These are phyloP conservation scores for Austroboletus niveus DNA, from an alignment of 1,284 basidiomycete species.

Conservation along the genomic window DNA sequence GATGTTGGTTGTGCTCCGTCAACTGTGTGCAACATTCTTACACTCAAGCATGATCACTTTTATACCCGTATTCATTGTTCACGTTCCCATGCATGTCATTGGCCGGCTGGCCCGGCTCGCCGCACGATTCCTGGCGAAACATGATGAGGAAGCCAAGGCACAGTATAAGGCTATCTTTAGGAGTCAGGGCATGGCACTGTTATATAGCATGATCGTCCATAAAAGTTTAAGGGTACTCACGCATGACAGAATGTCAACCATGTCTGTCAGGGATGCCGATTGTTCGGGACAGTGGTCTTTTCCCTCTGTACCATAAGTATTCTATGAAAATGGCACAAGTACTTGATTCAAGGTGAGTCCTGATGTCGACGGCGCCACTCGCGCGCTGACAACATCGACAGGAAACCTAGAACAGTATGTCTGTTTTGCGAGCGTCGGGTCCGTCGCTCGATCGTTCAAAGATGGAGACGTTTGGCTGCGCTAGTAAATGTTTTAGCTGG, in stretches of 20 bases:
- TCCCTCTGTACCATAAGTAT: background rate
- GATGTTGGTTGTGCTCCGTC: slow-evolving; percentile 2
- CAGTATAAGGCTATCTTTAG: slow-evolving; percentile 44
- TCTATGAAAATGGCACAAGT: slow-evolving; percentile 46
- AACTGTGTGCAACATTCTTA: slow-evolving; percentile 6
- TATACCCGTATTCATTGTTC: slow-evolving; percentile 14
- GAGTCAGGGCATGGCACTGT: slow-evolving; percentile 38
- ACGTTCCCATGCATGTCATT: slow-evolving; percentile 34
- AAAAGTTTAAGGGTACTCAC: background rate
- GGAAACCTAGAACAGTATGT: slow-evolving; percentile 4
- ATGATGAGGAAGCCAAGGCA: slow-evolving; percentile 40
- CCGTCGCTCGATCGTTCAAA: background rate
- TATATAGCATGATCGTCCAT: slow-evolving; percentile 17
- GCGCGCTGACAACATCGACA: background rate
- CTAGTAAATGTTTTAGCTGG: slow-evolving; percentile 37
- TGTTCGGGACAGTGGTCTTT: background rate
- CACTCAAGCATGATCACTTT: slow-evolving; percentile 12
- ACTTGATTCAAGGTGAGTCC: slow-evolving; percentile 40
- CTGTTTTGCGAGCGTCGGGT: background rate
- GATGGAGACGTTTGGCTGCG: slow-evolving; percentile 37
- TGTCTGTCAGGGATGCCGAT: no score
- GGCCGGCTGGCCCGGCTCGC: slow-evolving; percentile 27
- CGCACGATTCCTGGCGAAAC: slow-evolving; percentile 30
- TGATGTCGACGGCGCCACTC: background rate
- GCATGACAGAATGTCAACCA: background rate